A percentile compares a stretch with the other conserved stretches of the same genome.
These are phyloP conservation scores for Chaetomium cochliodes DNA, from an alignment of 495 filamentous ascomycete genomes.

Conservation along the genomic window DNA sequence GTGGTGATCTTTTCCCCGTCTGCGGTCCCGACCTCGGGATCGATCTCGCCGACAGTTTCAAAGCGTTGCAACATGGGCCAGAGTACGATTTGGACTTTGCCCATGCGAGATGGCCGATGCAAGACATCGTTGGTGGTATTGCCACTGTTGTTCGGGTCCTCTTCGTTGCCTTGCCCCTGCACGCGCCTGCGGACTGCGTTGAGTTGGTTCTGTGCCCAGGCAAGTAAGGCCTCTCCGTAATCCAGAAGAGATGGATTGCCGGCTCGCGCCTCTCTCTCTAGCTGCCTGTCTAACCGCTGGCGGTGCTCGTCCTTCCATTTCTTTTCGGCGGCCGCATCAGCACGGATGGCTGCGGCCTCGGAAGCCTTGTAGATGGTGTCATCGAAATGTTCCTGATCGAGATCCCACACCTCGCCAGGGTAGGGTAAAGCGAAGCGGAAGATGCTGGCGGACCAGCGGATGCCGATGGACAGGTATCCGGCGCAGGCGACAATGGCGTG, in stretches of 20 bases:
- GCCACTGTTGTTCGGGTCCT: background rate
- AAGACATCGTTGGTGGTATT: background rate
- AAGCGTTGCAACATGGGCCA: slow-evolving; percentile 43
- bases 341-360: slow-evolving; percentile 20
- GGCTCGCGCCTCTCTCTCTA: background rate
- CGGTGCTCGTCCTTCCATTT: slow-evolving; percentile 1
- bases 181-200: background rate
- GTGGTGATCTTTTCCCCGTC: slow-evolving; percentile 35
- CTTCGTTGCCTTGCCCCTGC: background rate
- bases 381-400: slow-evolving; percentile 40
- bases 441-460: slow-evolving; percentile 46
- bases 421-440: slow-evolving; percentile 44
- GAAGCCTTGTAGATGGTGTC: slow-evolving; percentile 35
- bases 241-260: background rate
- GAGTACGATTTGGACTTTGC: slow-evolving; percentile 43
- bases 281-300: background rate
- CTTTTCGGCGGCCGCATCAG: slow-evolving; percentile 20
- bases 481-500: slow-evolving; percentile 48
- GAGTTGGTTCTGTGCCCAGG: background rate
- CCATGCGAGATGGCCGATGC: slow-evolving; percentile 34
- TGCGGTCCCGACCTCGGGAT: slow-evolving; percentile 3
- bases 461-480: slow-evolving; percentile 45
- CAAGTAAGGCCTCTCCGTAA: background rate
- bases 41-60: slow-evolving; percentile 27
- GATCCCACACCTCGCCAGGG: slow-evolving; percentile 43